Percentiles rank a stretch among this genome's conserved stretches.
phyloP scores from a whole-genome alignment of 2,329 filamentous ascomycete species.

The Macrophomina tecta region DNA sequence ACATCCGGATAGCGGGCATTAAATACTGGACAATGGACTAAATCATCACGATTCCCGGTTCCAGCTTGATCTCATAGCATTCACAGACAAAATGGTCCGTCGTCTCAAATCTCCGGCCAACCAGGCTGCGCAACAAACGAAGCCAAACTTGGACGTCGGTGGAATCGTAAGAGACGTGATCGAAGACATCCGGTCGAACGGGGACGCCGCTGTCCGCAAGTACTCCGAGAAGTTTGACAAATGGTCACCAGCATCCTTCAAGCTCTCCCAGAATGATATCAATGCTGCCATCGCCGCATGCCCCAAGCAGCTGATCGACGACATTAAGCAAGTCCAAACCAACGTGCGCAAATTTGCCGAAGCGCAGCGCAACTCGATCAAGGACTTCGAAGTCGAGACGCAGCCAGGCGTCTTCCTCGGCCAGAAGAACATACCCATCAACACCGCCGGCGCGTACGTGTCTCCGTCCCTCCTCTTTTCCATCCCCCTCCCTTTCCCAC shows the following conservation, averaged over 20 bases:
- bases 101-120: not conserved
- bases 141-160: slow-evolving; percentile 1
- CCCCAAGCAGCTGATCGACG: slow-evolving; percentile 56
- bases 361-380: slow-evolving; percentile 53
- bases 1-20: not conserved
- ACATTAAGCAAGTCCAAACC: slow-evolving; percentile 59
- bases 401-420: slow-evolving; percentile 54
- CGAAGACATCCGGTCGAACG: slow-evolving; percentile 53
- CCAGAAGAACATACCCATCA: slow-evolving; percentile 58
- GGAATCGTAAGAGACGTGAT: slow-evolving; percentile 57
- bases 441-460: slow-evolving; percentile 51
- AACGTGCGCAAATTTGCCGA: slow-evolving; percentile 59
- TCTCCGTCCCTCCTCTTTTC: not conserved
- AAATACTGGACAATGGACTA: not conserved
- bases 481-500: not conserved
- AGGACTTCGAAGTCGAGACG: slow-evolving; percentile 54
- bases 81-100: not conserved
- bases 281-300: slow-evolving; percentile 54
- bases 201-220: slow-evolving; percentile 55
- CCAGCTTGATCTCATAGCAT: not conserved
- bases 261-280: slow-evolving; percentile 50
- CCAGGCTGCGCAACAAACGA: slow-evolving; percentile 3
- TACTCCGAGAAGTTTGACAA: slow-evolving; percentile 63
- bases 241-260: slow-evolving; percentile 58
- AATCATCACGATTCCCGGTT: not conserved